phyloP scores from a whole-genome alignment of 2,329 filamentous ascomycete genomes.

The Akanthomyces muscarius region DNA sequence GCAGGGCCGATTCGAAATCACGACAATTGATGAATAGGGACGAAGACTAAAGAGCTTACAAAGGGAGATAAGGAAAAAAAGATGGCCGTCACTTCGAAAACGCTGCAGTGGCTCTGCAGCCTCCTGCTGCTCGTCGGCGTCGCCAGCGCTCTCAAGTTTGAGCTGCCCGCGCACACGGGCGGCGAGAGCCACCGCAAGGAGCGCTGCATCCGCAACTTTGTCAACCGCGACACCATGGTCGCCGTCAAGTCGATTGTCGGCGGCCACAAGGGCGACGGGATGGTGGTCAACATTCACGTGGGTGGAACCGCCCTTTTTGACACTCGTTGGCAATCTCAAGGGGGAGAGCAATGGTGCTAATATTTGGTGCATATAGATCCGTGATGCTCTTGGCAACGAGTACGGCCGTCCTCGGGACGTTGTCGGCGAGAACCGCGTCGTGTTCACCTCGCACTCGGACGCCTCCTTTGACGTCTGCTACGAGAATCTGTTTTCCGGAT shows the following conservation, averaged over 20 bases:
- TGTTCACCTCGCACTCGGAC: constrained; percentile 90
- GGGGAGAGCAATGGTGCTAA: no score
- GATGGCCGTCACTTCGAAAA: constrained; percentile 40
- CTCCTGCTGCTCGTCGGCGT: constrained; percentile 52
- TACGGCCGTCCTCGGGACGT: constrained; percentile 90
- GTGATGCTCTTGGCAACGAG: constrained; percentile 92
- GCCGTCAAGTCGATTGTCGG: constrained; percentile 88
- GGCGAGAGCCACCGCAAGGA: constrained; percentile 58
- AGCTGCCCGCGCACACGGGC: constrained; percentile 66
- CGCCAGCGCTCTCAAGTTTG: constrained; percentile 81
- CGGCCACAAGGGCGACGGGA: constrained; percentile 86
- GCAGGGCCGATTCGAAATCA: not conserved
- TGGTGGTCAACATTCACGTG: constrained; percentile 91
- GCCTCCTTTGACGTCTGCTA: constrained; percentile 96
- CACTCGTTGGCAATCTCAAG: no score
- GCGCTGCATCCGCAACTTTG: constrained; percentile 95
- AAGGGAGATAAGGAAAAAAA: not conserved
- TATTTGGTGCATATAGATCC: constrained; percentile 58
- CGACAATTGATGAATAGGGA: not conserved
- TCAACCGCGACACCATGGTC: constrained; percentile 84
- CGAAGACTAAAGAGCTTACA: not conserved
- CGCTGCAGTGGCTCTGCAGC: constrained; percentile 57
- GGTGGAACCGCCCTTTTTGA: constrained; percentile 26
- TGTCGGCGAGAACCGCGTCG: constrained; percentile 84
- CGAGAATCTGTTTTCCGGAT: constrained; percentile 70